These are phyloP conservation scores for Pseudonitzschia pungens DNA, from an alignment of 108 stramenopile genomes.

Conservation along the genomic window DNA sequence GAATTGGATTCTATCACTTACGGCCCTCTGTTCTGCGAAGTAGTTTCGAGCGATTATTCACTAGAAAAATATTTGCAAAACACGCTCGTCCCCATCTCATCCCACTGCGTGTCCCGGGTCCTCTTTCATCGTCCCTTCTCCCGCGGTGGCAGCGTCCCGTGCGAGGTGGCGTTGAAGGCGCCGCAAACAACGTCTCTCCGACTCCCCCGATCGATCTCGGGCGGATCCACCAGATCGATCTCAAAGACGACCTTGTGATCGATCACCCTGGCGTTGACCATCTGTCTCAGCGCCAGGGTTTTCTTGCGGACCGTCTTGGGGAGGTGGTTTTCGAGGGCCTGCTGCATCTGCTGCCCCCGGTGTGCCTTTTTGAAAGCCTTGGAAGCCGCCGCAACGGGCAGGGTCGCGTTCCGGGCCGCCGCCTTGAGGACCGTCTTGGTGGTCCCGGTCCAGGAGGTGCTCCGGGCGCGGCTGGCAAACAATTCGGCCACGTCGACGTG, in stretches of 20 bases:
- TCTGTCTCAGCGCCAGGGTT: neutral
- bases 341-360: neutral
- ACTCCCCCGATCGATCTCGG: too few species aligned
- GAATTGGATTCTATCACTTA: too few species aligned
- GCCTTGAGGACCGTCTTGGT: neutral
- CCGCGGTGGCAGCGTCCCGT: too few species aligned
- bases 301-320: neutral
- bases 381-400: neutral
- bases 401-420: neutral
- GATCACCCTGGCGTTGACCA: neutral
- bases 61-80: too few species aligned
- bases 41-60: too few species aligned
- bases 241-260: slow-evolving; percentile 10
- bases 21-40: too few species aligned
- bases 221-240: slow-evolving; percentile 2
- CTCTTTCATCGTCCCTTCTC: too few species aligned
- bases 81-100: too few species aligned
- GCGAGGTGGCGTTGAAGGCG: too few species aligned
- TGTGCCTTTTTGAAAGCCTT: neutral
- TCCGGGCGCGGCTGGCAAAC: neutral
- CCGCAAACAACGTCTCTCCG: too few species aligned
- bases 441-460: neutral
- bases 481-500: neutral
- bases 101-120: too few species aligned
- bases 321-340: neutral